Conservation (phyloP, 139 green algal species). For the Chlorella vulgaris region DNA sequence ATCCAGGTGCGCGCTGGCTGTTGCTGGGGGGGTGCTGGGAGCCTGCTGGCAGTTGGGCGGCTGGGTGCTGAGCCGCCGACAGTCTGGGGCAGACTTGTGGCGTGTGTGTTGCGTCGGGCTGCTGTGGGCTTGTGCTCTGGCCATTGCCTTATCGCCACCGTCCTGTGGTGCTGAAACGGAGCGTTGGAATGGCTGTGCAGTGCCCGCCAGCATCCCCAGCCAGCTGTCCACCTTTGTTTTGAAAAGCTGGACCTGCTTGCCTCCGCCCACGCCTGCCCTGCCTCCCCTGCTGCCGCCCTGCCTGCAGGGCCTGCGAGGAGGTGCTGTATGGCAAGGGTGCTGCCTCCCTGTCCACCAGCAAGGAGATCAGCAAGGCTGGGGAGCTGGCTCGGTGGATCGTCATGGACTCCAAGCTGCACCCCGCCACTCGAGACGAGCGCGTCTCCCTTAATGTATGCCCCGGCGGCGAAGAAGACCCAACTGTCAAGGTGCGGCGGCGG, state of each 20-base stretch:
- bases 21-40: not conserved
- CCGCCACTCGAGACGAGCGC: constrained; percentile 39
- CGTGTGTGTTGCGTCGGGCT: not conserved
- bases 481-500: constrained; percentile 1
- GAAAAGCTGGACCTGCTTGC: too few relatives aligned
- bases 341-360: constrained; percentile 59
- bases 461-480: constrained; percentile 54
- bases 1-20: not conserved
- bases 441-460: constrained; percentile 48
- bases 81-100: too few relatives aligned
- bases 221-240: not conserved
- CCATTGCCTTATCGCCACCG: too few relatives aligned
- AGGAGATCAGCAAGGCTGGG: constrained; percentile 58
- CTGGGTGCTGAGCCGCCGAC: too few relatives aligned
- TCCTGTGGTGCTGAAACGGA: too few relatives aligned
- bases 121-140: too few relatives aligned
- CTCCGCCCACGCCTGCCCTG: not conserved
- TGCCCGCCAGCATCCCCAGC: not conserved
- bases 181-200: too few relatives aligned
- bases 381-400: constrained; percentile 70
- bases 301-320: constrained; percentile 60
- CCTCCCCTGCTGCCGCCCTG: not conserved
- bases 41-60: too few relatives aligned
- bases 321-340: constrained; percentile 57
- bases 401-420: constrained; percentile 60